These are phyloP conservation scores for Limonium bicolor DNA, from an alignment of 148 eudicot genomes.

Conservation along the genomic window DNA sequence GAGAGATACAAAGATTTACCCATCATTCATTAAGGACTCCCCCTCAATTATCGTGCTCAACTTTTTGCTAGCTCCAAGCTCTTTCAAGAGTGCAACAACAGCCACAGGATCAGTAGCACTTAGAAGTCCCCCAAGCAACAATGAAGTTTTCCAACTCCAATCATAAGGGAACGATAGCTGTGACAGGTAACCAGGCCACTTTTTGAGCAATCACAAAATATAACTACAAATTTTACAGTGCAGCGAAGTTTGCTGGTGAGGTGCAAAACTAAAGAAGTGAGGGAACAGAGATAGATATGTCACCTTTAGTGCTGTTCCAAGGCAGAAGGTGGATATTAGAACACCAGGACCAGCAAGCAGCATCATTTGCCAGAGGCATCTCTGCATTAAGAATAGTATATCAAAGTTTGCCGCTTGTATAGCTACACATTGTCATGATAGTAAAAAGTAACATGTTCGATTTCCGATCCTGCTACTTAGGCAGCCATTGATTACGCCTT, in stretches of 20 bases:
- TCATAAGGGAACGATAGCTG: conserved; percentile 77
- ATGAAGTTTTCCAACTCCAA: conserved; percentile 86
- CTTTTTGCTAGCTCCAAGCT: conserved; percentile 98
- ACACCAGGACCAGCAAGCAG: conserved; percentile 98
- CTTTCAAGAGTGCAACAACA: conserved; percentile 88
- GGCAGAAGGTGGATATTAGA: conserved; percentile 73
- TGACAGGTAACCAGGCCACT: conserved; percentile 4
- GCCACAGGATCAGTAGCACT: conserved; percentile 99
- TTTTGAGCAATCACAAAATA: background rate
- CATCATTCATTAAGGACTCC: conserved; percentile 97
- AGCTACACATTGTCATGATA: too few species aligned
- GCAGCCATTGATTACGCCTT: too few species aligned
- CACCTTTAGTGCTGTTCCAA: conserved; percentile 88
- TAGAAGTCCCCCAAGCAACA: conserved; percentile 92
- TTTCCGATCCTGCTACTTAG: too few species aligned
- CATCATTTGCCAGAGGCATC: conserved; percentile 80
- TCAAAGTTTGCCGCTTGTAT: too few species aligned
- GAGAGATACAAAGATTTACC: conserved; percentile 53
- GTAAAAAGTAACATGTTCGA: too few species aligned
- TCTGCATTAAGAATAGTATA: conserved; percentile 34
- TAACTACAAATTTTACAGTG: background rate
- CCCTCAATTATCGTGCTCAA: conserved; percentile 90
- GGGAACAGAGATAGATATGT: conserved; percentile 1
- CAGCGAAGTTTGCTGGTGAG: too few species aligned
- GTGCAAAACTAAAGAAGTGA: background rate